These are phyloP conservation scores for Lagerstroemia speciosa DNA, from an alignment of 345 rosid species.

Conservation along the genomic window DNA sequence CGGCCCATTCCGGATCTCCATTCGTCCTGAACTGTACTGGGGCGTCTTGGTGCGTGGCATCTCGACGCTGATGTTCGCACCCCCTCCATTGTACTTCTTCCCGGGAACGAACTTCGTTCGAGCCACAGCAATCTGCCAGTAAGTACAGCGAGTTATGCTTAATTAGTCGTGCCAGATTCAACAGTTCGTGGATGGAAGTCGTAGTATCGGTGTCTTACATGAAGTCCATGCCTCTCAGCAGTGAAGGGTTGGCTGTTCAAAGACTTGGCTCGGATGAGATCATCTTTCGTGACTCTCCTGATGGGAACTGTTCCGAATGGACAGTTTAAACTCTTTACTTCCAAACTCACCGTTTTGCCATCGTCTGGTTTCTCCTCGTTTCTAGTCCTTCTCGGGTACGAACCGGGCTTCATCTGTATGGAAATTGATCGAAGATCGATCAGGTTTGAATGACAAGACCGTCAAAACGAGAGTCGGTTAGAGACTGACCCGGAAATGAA, in stretches of 20 bases:
- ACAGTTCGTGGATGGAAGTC: no score
- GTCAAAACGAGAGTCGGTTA: not conserved
- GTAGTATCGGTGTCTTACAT: slow-evolving; percentile 3
- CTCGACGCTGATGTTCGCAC: not conserved
- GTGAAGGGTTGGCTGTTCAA: slow-evolving; percentile 10
- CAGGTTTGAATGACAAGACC: no score
- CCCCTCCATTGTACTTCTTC: slow-evolving; percentile 12
- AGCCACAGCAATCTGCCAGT: not conserved
- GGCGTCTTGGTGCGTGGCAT: not conserved
- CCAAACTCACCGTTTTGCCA: not conserved
- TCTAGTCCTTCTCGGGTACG: not conserved
- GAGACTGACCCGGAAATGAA: not conserved
- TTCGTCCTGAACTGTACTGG: slow-evolving; percentile 1
- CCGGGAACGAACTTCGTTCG: not conserved
- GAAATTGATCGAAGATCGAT: not conserved
- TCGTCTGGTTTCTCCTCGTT: not conserved
- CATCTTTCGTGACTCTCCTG: slow-evolving; percentile 20
- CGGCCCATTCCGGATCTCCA: slow-evolving; percentile 7
- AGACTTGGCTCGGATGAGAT: slow-evolving; percentile 16
- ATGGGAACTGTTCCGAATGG: slow-evolving; percentile 34
- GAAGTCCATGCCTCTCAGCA: slow-evolving; percentile 12
- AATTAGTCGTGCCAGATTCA: not conserved
- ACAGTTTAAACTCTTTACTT: slow-evolving; percentile 17
- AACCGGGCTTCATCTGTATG: slow-evolving; percentile 21
- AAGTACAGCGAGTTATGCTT: not conserved